Evolutionary conservation across 2,329 filamentous ascomycete species (phyloP).

Genomic region (Xylaria sp.): DNA sequence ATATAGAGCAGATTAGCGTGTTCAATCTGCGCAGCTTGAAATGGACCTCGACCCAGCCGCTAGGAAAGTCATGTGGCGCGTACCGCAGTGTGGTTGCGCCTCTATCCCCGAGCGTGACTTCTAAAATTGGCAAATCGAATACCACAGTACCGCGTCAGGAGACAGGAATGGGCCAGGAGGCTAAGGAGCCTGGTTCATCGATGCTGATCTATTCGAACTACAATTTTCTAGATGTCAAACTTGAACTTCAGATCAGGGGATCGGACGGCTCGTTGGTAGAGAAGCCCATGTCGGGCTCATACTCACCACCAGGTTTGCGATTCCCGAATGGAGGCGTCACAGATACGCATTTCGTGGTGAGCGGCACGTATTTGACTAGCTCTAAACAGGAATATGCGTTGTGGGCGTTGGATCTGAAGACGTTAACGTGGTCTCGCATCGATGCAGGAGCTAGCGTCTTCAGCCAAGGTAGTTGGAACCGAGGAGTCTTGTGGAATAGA

Average conservation of each 20-base stretch:
- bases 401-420: slow-evolving; percentile 91
- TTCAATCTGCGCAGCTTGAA: slow-evolving; percentile 96
- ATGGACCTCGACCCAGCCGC: slow-evolving; percentile 88
- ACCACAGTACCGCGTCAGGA: slow-evolving; percentile 55
- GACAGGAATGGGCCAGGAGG: slow-evolving; percentile 62
- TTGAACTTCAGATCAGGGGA: slow-evolving; percentile 89
- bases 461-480: slow-evolving; percentile 97
- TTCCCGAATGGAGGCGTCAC: slow-evolving; percentile 97
- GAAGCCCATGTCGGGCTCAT: slow-evolving; percentile 85
- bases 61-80: slow-evolving; percentile 93
- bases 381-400: slow-evolving; percentile 98
- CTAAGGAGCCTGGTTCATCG: slow-evolving; percentile 68
- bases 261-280: slow-evolving; percentile 86
- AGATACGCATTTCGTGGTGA: slow-evolving; percentile 96
- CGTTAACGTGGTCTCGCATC: slow-evolving; percentile 92
- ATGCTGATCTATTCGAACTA: slow-evolving; percentile 99
- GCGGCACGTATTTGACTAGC: slow-evolving; percentile 95
- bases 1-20: slow-evolving; percentile 98
- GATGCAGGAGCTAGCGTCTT: slow-evolving; percentile 95
- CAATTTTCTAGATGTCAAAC: slow-evolving; percentile 96
- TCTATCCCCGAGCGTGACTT: slow-evolving; percentile 71
- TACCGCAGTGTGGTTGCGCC: slow-evolving; percentile 96
- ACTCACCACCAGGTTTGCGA: slow-evolving; percentile 89
- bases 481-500: slow-evolving; percentile 91
- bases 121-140: slow-evolving; percentile 72